Evolutionary conservation across 2,329 filamentous ascomycete species (phyloP).

Genomic region (Periconia sp.): DNA sequence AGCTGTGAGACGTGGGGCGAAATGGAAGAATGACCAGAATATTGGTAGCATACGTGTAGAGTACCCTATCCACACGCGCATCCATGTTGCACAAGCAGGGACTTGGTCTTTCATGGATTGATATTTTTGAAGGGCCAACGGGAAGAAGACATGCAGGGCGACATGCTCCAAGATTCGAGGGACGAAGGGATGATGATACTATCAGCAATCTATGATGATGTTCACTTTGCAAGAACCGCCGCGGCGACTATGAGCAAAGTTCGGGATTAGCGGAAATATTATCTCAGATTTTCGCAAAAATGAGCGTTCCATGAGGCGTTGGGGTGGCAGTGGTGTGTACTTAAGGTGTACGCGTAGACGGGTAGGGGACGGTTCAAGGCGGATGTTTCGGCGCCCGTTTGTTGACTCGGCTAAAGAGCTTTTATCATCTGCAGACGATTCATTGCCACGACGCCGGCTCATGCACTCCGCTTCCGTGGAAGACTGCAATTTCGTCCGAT

Average conservation of each 20-base stretch:
- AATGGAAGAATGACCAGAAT: not conserved
- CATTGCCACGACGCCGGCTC: not conserved
- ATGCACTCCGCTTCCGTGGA: not conserved
- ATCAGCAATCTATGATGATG: not conserved
- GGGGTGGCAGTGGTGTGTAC: not conserved
- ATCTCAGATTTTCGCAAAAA: not conserved
- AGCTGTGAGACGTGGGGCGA: not conserved
- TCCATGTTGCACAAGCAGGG: not conserved
- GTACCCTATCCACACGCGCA: not conserved
- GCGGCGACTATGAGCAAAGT: not conserved
- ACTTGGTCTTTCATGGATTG: not conserved
- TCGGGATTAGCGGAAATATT: not conserved
- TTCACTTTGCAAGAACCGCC: too few species aligned
- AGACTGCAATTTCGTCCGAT: not conserved
- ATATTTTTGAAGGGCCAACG: not conserved
- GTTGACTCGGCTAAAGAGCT: not conserved
- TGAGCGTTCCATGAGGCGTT: not conserved
- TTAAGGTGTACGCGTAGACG: not conserved
- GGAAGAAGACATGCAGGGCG: not conserved
- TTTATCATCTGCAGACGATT: not conserved
- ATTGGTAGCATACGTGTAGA: not conserved
- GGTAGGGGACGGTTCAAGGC: not conserved
- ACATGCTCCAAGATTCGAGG: not conserved
- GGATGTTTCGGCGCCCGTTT: not conserved
- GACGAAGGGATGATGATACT: not conserved